Base-by-base conservation (phyloP, 2,329 filamentous ascomycete genomes). In the Penicillium vulpinum region DNA sequence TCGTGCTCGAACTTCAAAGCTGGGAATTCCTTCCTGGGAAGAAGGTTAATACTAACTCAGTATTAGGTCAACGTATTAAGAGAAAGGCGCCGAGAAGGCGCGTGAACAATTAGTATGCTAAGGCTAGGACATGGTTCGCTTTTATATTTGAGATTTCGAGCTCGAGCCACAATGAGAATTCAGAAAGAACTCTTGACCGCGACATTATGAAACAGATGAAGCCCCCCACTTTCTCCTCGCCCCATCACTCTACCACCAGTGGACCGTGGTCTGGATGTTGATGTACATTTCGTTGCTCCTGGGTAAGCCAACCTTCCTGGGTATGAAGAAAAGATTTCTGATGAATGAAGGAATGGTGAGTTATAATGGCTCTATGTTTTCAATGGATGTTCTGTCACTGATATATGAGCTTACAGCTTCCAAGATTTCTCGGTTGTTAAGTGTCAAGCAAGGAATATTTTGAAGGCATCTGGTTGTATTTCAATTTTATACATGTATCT, bases 71-170 rank as follows among this genome's bases (percentile, higher is more conserved):
- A n/a, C n/a, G n/a, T n/a, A n/a, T n/a, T n/a, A n/a, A n/a, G n/a
- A n/a, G n/a, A n/a, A n/a, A n/a, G n/a, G n/a, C n/a, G n/a, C n/a
- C n/a, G n/a, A n/a, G n/a, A n/a, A n/a, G n/a, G n/a, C n/a, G n/a
- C n/a, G n/a, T n/a, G n/a, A 13, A 31, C 13, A 1, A 2, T 31
- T 11, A 29, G 10, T 29, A 29, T 13, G 13, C 10, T 31, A 31
- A 11, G 29, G n/a, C 2, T 13, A 11, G 29, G 29, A 31, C 5
- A 31, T 31, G 9, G 29, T 31, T 13, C 2, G 10, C 9, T 46
- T 56, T 58, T 56, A 54, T 58, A 38, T 38, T 38, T 38, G 10
- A 38, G 36, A 38, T 38, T 36, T 18, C 7, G 9, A 38, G 36
- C 38, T 40, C 6, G 2, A 40, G 21, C 38, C 6, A 40, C 6